Percentiles rank a stretch among this genome's conserved stretches.
Conservation (phyloP, 2,329 filamentous ascomycete genomes). For the Fusarium redolens region DNA sequence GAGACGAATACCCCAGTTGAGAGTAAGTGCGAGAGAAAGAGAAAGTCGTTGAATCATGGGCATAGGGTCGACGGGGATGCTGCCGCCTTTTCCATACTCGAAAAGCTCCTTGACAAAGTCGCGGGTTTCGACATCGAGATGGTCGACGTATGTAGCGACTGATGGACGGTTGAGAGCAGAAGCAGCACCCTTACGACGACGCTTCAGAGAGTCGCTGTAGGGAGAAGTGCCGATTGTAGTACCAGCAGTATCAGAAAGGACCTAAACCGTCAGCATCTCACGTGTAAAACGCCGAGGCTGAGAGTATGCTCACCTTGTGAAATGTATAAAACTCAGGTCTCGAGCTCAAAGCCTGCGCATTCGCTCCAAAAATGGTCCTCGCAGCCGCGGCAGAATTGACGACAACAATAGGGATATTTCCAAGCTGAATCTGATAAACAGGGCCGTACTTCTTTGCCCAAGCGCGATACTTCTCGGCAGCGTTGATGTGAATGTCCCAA, state of each 20-base stretch:
- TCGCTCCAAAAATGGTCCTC: constrained; percentile 62
- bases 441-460: constrained; percentile 62
- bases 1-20: constrained; percentile 75
- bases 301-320: constrained; percentile 58
- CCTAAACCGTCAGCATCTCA: constrained; percentile 49
- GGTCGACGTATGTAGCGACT: constrained; percentile 70
- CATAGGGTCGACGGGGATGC: constrained; percentile 69
- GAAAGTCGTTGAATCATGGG: constrained; percentile 74
- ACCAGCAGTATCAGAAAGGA: constrained; percentile 72
- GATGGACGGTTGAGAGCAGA: constrained; percentile 74
- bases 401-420: constrained; percentile 66
- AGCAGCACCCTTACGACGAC: constrained; percentile 72
- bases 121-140: constrained; percentile 71
- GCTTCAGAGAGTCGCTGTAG: constrained; percentile 72
- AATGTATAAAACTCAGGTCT: constrained; percentile 69
- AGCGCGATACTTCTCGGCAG: constrained; percentile 66
- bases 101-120: constrained; percentile 72
- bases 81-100: constrained; percentile 66
- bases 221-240: constrained; percentile 77
- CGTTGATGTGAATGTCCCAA: constrained; percentile 64
- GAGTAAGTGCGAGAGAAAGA: constrained; percentile 70
- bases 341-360: constrained; percentile 65
- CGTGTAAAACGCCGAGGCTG: no score
- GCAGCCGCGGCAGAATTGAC: constrained; percentile 66
- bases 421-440: constrained; percentile 68